Conservation (phyloP, 352 stramenopile genomes). For the Pythium guiyangense region DNA sequence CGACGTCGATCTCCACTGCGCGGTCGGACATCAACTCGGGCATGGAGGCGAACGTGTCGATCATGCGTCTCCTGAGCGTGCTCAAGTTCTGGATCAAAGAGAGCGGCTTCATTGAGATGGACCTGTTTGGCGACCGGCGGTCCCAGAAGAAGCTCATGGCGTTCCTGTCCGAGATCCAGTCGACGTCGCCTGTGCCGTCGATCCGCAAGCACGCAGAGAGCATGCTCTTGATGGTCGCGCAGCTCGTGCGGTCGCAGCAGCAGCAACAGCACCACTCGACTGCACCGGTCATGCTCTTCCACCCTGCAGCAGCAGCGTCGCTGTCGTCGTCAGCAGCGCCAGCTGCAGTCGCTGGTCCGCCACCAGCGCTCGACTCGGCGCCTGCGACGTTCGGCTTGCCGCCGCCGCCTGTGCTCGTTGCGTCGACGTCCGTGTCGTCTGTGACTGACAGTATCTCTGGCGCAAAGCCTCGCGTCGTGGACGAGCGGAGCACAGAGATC, state of each 20-base stretch:
- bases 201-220: conserved; percentile 74
- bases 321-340: background rate
- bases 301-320: background rate
- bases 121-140: conserved; percentile 58
- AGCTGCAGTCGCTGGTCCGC: background rate
- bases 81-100: conserved; percentile 90
- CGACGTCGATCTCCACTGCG: conserved; percentile 63
- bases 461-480: conserved; percentile 14
- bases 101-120: conserved; percentile 77
- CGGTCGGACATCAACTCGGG: conserved; percentile 75
- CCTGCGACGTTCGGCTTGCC: conserved; percentile 5
- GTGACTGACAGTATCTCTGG: conserved; percentile 17
- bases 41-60: conserved; percentile 80
- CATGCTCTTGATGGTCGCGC: conserved; percentile 53
- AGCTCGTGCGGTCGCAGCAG: conserved; percentile 57
- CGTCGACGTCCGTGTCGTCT: conserved; percentile 29
- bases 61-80: conserved; percentile 83
- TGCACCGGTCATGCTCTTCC: conserved; percentile 8
- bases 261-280: conserved; percentile 17
- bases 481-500: conserved; percentile 16
- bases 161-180: conserved; percentile 74
- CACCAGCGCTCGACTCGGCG: background rate
- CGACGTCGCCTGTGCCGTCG: conserved; percentile 64
- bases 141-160: conserved; percentile 71
- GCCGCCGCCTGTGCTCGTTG: conserved; percentile 18